Evolutionary conservation across 163 green algal species (phyloP), one percentile per base, ranked within the genome.

Genomic region (Chlamydomonas reinhardtii): DNA sequence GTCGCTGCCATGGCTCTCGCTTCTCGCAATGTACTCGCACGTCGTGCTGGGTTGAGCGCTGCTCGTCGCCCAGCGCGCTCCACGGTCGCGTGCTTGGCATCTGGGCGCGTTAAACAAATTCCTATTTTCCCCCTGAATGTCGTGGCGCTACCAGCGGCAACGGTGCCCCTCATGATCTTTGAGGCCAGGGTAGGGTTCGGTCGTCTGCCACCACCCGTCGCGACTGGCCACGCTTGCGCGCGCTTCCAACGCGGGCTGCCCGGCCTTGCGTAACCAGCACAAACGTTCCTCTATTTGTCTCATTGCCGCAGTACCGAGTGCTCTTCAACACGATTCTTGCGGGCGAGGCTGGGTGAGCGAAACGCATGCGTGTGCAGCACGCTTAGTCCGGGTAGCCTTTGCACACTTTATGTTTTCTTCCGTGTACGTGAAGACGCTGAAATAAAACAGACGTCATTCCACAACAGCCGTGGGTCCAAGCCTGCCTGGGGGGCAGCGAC

Each of bases 301-400:
- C 34, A 32, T 35, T 11, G 27, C 80, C 62, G 69, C 94, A 96
- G 52, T 98, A 98, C 82, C 89, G 96, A 11, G 95, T 98, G 20
- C 92, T 98, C 24, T 98, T 98, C 86, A 95, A 93, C 91, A 98
- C 96, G 24, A 88, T 98, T 15, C 87, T 98, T 2, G 68, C 79
- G 29, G 68, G 68, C 54, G 68, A 72, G 32, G 0, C 68, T 2
- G 79, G 79, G 79, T 85, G 69, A 85, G 79, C 43, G 32, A 56
- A 56, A 56, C 48, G 48, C 48, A 56, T 56, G 68, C 35, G 31
- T 5, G 52, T 9, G 48, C 22, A n/a, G n/a, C n/a, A n/a, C n/a
- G n/a, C n/a, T n/a, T n/a, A n/a, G n/a, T n/a, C 54, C 22, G 19
- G 20, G 2, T 8, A 22, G 4, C 24, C 70, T 31, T 24, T 59